Evolutionary conservation across 768 basidiomycete species (phyloP).

Genomic region (Pisolithus albus): DNA sequence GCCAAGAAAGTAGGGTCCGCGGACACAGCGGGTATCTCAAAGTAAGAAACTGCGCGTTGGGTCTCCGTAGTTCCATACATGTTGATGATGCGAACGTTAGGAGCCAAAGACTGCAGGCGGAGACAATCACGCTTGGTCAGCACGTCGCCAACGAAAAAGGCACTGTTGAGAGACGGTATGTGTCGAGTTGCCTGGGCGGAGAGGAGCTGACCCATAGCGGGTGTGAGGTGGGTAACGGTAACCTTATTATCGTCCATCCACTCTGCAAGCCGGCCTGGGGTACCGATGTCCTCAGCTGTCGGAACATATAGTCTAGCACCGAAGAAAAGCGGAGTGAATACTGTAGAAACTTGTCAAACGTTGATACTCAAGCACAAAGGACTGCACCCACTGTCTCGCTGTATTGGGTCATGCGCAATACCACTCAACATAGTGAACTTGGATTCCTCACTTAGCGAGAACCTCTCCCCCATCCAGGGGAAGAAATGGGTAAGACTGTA

Average conservation of each 20-base stretch:
- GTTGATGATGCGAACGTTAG: conserved; percentile 92
- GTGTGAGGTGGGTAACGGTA: conserved; percentile 96
- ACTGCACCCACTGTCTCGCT: conserved; percentile 82
- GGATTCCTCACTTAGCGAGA: conserved; percentile 63
- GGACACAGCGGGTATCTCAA: conserved; percentile 78
- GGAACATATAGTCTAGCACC: conserved; percentile 94
- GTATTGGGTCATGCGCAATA: conserved; percentile 98
- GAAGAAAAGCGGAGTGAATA: conserved; percentile 98
- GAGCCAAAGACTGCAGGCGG: conserved; percentile 85
- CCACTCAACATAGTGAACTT: conserved; percentile 98
- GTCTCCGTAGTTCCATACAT: conserved; percentile 99
- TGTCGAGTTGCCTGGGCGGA: conserved; percentile 78
- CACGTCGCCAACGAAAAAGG: conserved; percentile 99
- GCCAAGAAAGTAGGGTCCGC: conserved; percentile 85
- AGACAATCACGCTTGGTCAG: conserved; percentile 97
- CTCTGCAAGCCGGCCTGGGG: conserved; percentile 90
- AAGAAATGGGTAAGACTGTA: conserved; percentile 98
- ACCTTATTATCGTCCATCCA: conserved; percentile 95
- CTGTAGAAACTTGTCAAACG: conserved; percentile 35
- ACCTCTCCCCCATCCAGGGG: conserved; percentile 96
- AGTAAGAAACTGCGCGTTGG: conserved; percentile 97
- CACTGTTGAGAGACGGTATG: conserved; percentile 80
- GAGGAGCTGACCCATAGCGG: conserved; percentile 97
- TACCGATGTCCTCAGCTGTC: conserved; percentile 94
- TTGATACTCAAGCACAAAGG: background rate